Evolutionary conservation across 495 filamentous ascomycete species (phyloP).

Genomic region (Cercophora sp.): DNA sequence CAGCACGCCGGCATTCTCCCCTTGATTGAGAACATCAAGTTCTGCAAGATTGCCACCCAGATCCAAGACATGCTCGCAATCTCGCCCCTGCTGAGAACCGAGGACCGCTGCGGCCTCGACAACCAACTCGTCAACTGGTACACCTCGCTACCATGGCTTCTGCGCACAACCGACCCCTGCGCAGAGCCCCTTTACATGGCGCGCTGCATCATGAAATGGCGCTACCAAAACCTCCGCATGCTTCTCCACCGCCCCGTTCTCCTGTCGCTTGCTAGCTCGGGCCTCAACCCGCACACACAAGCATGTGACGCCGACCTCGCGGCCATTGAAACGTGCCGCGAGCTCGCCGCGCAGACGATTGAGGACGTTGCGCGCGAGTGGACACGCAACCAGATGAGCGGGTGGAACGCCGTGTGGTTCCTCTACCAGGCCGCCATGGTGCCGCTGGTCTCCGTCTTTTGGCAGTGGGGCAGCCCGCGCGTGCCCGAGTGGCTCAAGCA

Average conservation of each 20-base stretch:
- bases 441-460: constrained; percentile 67
- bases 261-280: constrained; percentile 65
- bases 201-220: constrained; percentile 76
- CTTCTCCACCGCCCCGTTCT: constrained; percentile 73
- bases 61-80: constrained; percentile 74
- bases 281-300: constrained; percentile 51
- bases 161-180: constrained; percentile 65
- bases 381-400: constrained; percentile 68
- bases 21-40: constrained; percentile 71
- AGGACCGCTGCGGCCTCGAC: constrained; percentile 63
- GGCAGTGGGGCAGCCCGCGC: constrained; percentile 54
- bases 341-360: constrained; percentile 65
- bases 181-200: constrained; percentile 66
- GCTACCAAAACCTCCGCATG: constrained; percentile 74
- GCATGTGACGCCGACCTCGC: constrained; percentile 63
- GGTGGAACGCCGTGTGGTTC: constrained; percentile 83
- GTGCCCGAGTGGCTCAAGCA: constrained; percentile 58
- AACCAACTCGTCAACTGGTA: constrained; percentile 67
- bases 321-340: constrained; percentile 64
- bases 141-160: constrained; percentile 65
- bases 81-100: constrained; percentile 59
- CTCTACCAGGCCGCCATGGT: constrained; percentile 77
- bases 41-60: constrained; percentile 73
- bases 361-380: constrained; percentile 66
- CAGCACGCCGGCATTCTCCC: constrained; percentile 63